Base-by-base conservation (phyloP, 352 stramenopile species). In the Globisporangium solare region DNA sequence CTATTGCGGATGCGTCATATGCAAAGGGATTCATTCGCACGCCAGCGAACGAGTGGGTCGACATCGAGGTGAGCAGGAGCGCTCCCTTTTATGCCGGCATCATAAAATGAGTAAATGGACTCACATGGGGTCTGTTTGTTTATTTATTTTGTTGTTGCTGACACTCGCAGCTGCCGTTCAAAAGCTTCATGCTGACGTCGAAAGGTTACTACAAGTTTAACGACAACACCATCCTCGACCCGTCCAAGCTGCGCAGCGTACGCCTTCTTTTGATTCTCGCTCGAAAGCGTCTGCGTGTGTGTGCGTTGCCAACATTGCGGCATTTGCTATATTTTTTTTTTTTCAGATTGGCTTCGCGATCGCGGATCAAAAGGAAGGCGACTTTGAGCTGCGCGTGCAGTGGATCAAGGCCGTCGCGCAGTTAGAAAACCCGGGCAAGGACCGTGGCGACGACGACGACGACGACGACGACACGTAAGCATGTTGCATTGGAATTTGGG, bases 361-460 rank as follows among this genome's bases (percentile, higher is more conserved):
- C 35, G 80, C 85, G 41, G 85, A 94, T 63, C 76, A 94, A 56
- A 87, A 89, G 40, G 85, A 94, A 71, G 85, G 85, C 31, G 75
- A 90, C 45, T 94, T 94, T 57, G 76, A 92, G 70, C 67, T 94
- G 51, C 74, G 76, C 41, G 66, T 94, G 27, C 76, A 94, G 56
- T 94, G 85, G 85, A 92, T 94, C 54, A 94, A 94, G 66, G 85
- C 83, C 8, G 56, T 92, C 18, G 76, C 79, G 45, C 74, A 89
- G 47, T 49, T 92, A 68, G 73, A 81, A 47, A 66, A 66, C 21
- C 60, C 31, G 1, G 39, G 15, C 11, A 56, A 67, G 12, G 56
- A 68, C 45, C 68, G 67, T 2, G 50, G 68, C 35, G 56, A 76
- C 4, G 50, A 70, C 35, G 56, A 76, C 12, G 62, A 69, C 35